Conservation (phyloP, 805 yeast species). For the Suhomyces sp. region DNA sequence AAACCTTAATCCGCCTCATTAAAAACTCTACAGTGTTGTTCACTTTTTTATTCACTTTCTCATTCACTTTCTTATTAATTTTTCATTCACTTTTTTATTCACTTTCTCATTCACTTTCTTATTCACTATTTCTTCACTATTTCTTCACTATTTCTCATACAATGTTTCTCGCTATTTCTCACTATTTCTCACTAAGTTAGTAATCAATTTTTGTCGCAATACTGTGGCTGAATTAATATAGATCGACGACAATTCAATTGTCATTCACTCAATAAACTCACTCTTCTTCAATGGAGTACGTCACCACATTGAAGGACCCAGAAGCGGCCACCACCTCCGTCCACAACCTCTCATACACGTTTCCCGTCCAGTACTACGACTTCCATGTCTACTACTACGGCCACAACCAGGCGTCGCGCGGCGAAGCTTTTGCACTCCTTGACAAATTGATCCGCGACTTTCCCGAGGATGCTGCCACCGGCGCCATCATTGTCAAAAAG, state of each 20-base stretch:
- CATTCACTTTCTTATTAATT: too few relatives aligned
- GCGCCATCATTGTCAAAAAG: conserved; percentile 27
- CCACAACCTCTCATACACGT: conserved; percentile 16
- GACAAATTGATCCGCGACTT: conserved; percentile 22
- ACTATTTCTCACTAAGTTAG: too few relatives aligned
- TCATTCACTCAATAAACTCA: too few relatives aligned
- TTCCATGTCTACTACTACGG: conserved; percentile 32
- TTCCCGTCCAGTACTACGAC: conserved; percentile 30
- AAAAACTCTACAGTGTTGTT: too few relatives aligned
- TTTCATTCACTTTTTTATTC: too few relatives aligned
- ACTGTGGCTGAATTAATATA: neutral
- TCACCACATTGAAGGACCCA: conserved; percentile 20
- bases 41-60: too few relatives aligned
- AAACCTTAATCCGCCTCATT: neutral
- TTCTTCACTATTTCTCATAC: too few relatives aligned
- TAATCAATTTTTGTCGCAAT: too few relatives aligned
- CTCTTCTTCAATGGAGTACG: conserved; percentile 22
- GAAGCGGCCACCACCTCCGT: conserved; percentile 17
- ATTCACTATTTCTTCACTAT: too few relatives aligned
- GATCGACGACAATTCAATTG: too few relatives aligned
- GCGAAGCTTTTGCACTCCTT: conserved; percentile 21
- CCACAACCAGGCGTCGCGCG: conserved; percentile 11
- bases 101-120: too few relatives aligned
- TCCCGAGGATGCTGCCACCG: conserved; percentile 20
- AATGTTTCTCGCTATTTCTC: too few relatives aligned